A percentile compares a stretch with the other conserved stretches of the same genome.
These are phyloP conservation scores for Scheffersomyces coipomensis DNA, from an alignment of 805 yeast species.

Conservation along the genomic window DNA sequence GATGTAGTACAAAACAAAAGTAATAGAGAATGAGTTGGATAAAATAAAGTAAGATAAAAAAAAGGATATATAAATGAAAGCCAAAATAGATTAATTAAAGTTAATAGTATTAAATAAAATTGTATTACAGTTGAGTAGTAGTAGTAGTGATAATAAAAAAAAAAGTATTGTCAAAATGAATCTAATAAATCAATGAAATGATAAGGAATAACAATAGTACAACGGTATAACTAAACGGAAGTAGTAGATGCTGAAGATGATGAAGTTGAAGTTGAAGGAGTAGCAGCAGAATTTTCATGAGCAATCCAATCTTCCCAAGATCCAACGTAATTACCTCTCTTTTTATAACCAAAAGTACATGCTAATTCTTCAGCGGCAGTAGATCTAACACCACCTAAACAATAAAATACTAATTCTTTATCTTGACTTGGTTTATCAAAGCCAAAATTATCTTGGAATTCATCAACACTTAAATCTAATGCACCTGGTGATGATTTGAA, in stretches of 20 bases:
- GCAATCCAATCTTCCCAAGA: conserved; percentile 82
- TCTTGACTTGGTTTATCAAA: conserved; percentile 72
- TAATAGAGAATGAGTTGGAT: not conserved
- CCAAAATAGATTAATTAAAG: too few species aligned
- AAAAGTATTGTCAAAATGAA: too few species aligned
- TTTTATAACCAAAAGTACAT: conserved; percentile 79
- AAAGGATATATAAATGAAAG: too few species aligned
- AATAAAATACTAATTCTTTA: conserved; percentile 81
- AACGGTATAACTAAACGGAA: too few species aligned
- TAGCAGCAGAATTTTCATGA: conserved; percentile 23
- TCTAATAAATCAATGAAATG: too few species aligned
- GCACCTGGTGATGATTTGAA: conserved; percentile 93
- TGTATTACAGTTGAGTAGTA: too few species aligned
- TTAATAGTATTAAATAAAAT: too few species aligned
- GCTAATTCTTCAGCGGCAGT: conserved; percentile 91
- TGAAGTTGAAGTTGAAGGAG: not conserved
- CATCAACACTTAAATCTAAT: conserved; percentile 71
- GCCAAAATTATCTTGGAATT: conserved; percentile 78
- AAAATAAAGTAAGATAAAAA: not conserved
- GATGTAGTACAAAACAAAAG: not conserved
- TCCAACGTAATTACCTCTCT: conserved; percentile 84
- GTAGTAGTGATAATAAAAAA: too few species aligned
- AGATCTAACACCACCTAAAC: conserved; percentile 90
- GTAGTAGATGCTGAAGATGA: too few species aligned
- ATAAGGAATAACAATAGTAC: too few species aligned